Evolutionary conservation across 768 basidiomycete species (phyloP).

Genomic region (Agaricus subrufescens): DNA sequence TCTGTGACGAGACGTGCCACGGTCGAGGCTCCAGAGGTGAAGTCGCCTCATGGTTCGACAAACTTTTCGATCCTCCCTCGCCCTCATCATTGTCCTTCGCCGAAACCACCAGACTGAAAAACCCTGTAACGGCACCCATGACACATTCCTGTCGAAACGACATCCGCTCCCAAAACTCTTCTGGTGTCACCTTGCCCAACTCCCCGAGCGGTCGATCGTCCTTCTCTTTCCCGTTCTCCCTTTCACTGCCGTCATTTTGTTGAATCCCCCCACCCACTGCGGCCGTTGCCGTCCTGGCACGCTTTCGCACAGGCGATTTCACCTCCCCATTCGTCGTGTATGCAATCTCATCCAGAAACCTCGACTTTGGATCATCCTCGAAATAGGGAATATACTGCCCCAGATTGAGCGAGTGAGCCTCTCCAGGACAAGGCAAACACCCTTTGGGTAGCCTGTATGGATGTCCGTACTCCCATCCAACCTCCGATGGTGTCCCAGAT

Average conservation of each 20-base stretch:
- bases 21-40: conserved; percentile 46
- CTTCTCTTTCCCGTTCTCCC: conserved; percentile 20
- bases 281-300: conserved; percentile 33
- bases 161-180: conserved; percentile 98
- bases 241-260: conserved; percentile 9
- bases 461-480: conserved; percentile 73
- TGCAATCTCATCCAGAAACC: conserved; percentile 90
- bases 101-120: conserved; percentile 69
- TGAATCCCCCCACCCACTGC: conserved; percentile 16
- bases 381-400: conserved; percentile 84
- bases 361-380: conserved; percentile 95
- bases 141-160: conserved; percentile 94
- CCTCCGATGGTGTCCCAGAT: conserved; percentile 20
- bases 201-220: conserved; percentile 45
- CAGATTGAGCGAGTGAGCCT: conserved; percentile 35
- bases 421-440: conserved; percentile 38
- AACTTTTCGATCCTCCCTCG: background rate
- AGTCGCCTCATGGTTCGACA: conserved; percentile 15
- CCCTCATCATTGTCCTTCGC: background rate
- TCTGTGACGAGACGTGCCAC: conserved; percentile 59
- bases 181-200: conserved; percentile 52
- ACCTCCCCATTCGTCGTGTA: conserved; percentile 61
- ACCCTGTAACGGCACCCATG: conserved; percentile 86
- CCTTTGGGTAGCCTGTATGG: conserved; percentile 60
- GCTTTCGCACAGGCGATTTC: conserved; percentile 60